Conservation (phyloP, 441 rosid species). For the Pelargonium fulgidum region DNA sequence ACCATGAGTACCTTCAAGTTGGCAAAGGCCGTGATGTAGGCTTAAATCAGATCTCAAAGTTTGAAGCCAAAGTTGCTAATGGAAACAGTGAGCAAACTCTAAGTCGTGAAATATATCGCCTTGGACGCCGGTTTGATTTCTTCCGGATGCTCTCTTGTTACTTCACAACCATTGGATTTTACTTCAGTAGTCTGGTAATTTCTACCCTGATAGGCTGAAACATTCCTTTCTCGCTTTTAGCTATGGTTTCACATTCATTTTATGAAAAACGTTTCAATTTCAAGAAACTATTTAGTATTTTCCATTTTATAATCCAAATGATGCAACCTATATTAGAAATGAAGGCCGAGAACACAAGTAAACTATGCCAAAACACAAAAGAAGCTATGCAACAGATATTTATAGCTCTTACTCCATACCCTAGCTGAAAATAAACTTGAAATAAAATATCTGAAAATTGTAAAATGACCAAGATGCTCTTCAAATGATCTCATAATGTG, state of each 20-base stretch:
- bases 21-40: conserved; percentile 99
- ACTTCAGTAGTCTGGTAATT: conserved; percentile 83
- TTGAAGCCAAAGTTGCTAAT: conserved; percentile 95
- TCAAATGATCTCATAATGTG: too few species aligned
- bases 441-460: too few species aligned
- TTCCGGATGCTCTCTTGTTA: conserved; percentile 96
- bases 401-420: too few species aligned
- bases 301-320: background rate
- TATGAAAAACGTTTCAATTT: background rate
- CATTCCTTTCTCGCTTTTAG: background rate
- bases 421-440: too few species aligned
- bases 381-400: too few species aligned
- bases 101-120: conserved; percentile 88
- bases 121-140: conserved; percentile 86
- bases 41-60: conserved; percentile 88
- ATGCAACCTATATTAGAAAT: background rate
- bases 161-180: conserved; percentile 94
- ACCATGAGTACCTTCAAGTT: conserved; percentile 90
- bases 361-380: too few species aligned
- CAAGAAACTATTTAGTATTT: background rate
- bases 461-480: too few species aligned
- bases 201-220: conserved; percentile 12
- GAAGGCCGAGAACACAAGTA: too few species aligned
- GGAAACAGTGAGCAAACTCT: conserved; percentile 95
- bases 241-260: background rate